A percentile compares a stretch with the other conserved stretches of the same genome.
These are phyloP conservation scores for Metschnikowia amazonensis DNA, from an alignment of 805 yeast species.

Conservation along the genomic window DNA sequence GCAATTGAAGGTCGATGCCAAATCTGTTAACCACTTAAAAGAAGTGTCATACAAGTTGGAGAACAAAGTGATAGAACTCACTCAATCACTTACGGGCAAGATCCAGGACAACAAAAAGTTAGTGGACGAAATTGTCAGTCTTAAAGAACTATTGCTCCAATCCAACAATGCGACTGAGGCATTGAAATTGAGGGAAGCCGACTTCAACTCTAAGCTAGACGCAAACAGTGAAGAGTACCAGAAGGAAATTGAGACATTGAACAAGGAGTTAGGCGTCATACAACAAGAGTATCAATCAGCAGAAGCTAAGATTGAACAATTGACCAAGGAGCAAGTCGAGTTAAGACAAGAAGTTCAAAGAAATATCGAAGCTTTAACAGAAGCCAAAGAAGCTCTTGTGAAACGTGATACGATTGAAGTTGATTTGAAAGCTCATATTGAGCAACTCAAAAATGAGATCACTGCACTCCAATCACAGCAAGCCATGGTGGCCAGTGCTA, in stretches of 20 bases:
- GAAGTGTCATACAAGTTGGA: slow-evolving; percentile 92
- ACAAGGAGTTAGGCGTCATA: slow-evolving; percentile 52
- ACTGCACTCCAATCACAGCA: slow-evolving; percentile 40
- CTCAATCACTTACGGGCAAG: slow-evolving; percentile 75
- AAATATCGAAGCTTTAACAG: slow-evolving; percentile 58
- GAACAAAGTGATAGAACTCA: slow-evolving; percentile 94
- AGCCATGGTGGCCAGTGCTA: slow-evolving; percentile 32
- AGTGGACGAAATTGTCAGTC: slow-evolving; percentile 52
- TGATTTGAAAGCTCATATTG: slow-evolving; percentile 61
- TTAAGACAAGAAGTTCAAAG: slow-evolving; percentile 60
- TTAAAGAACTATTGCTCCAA: slow-evolving; percentile 47
- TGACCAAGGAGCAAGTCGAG: slow-evolving; percentile 57
- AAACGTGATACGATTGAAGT: slow-evolving; percentile 62
- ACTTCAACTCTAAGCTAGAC: slow-evolving; percentile 45
- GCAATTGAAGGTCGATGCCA: slow-evolving; percentile 77
- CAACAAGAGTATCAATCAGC: slow-evolving; percentile 57
- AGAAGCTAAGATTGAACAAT: slow-evolving; percentile 53
- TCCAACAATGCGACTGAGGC: slow-evolving; percentile 50
- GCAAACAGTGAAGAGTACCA: slow-evolving; percentile 46
- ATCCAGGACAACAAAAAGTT: slow-evolving; percentile 78
- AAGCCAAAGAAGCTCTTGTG: slow-evolving; percentile 54
- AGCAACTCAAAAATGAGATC: slow-evolving; percentile 50
- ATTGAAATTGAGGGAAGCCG: slow-evolving; percentile 53
- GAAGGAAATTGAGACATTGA: slow-evolving; percentile 46
- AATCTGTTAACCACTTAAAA: slow-evolving; percentile 82